Conservation (phyloP, 2,329 filamentous ascomycete species). For the Aspergillus ochraceus region DNA sequence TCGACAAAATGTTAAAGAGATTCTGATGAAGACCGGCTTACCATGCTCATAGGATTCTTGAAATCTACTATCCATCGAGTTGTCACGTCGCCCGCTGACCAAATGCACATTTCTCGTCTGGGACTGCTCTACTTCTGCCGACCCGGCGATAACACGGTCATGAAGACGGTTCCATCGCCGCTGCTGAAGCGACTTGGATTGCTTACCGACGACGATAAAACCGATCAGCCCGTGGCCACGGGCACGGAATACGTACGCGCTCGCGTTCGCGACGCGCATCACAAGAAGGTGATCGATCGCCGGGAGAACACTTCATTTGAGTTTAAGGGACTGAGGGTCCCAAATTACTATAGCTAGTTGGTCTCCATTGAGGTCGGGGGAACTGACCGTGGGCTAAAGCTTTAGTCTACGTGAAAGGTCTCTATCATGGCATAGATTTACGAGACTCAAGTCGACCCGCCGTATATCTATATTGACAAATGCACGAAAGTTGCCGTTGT, state of each 20-base stretch:
- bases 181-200: conserved; percentile 34
- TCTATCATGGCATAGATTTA: no score
- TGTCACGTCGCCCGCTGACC: conserved; percentile 46
- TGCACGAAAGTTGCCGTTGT: no score
- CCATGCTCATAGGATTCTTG: conserved; percentile 29
- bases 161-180: conserved; percentile 30
- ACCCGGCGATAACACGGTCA: conserved; percentile 30
- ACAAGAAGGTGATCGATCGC: conserved; percentile 47
- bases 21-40: no score
- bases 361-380: no score
- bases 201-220: conserved; percentile 10
- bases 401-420: no score
- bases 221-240: conserved; percentile 30
- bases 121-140: conserved; percentile 48
- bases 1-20: no score
- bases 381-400: no score
- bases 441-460: no score
- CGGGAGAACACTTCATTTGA: conserved; percentile 47
- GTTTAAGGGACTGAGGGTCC: conserved; percentile 44
- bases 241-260: conserved; percentile 50
- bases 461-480: no score
- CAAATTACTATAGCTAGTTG: conserved; percentile 34
- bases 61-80: conserved; percentile 50
- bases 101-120: conserved; percentile 38
- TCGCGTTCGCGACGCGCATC: conserved; percentile 48